These are phyloP conservation scores for Penicillium freii DNA, from an alignment of 2,329 filamentous ascomycete genomes.

Conservation along the genomic window DNA sequence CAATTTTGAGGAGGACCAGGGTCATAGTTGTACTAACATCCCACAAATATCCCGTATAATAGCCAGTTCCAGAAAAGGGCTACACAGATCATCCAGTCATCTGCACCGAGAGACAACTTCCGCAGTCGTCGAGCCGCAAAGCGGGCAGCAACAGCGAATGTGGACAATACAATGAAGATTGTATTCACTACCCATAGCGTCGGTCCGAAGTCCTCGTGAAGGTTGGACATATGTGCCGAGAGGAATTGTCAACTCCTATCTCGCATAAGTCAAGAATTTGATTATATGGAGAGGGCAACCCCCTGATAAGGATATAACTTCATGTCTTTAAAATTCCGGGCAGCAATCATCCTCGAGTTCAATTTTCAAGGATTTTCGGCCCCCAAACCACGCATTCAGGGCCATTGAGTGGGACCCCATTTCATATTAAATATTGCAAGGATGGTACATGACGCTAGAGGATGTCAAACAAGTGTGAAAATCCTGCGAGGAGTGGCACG, in stretches of 20 bases:
- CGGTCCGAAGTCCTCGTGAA: not conserved
- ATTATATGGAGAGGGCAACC: not conserved
- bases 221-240: not conserved
- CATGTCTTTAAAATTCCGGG: not conserved
- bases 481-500: not conserved
- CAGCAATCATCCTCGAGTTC: too few species aligned
- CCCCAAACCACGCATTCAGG: not conserved
- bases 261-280: not conserved
- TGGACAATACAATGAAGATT: not conserved
- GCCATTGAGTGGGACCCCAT: too few species aligned
- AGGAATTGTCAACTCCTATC: not conserved
- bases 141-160: not conserved
- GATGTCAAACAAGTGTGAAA: not conserved
- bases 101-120: not conserved
- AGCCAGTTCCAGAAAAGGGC: conserved; percentile 2
- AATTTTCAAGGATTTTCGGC: not conserved
- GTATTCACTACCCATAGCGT: not conserved
- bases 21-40: not conserved
- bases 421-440: not conserved
- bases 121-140: not conserved
- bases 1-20: not conserved
- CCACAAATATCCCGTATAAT: not conserved
- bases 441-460: not conserved
- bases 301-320: not conserved
- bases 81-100: conserved; percentile 7